Base-by-base conservation (phyloP, 805 yeast genomes). In the Candida nemodendra region DNA sequence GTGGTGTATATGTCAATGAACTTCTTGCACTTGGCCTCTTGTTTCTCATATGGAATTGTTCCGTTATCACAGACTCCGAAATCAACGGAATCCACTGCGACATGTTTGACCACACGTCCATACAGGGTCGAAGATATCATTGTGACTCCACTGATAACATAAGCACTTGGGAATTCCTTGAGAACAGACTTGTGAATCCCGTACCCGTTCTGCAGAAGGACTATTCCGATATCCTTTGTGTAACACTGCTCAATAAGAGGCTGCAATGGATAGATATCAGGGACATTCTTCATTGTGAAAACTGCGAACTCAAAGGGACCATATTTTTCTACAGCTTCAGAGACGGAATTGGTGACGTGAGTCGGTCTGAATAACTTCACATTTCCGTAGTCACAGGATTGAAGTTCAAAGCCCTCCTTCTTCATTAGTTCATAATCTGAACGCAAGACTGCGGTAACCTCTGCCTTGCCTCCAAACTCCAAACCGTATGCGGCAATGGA, bases 401-500 rank as follows among this genome's bases (percentile, higher is more conserved):
- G 69, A 39, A 84, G 73, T 23, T 68, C 65, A 57, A 71, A 82
- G 1, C 93, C 93, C 2, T 65, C 53, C 26, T 66, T 56, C 16
- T 50, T 42, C 22, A 82, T 79, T 23, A 57, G 59, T 3, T 74
- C 73, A 59, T 79, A 83, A 49, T 79, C 83, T 18, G 87, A 74
- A 54, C 93, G 71, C 3, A 81, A 72, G 4, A 82, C 83, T 11
- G 78, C 65, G 2, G 88, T 76, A 9, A 84, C 79, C 17, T 66
- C 65, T 8, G 77, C 68, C 29, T 66, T 59, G 0, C 72, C 76
- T 30, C 71, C 66, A 27, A 59, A 56, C 47, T 67, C 69, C 22
- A 87, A 65, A 0, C 84, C 76, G 34, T 80, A 71, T 0, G 95
- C 86, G 2, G 83, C 80, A 23, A 87, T 75, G 13, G 87, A 72